Conservation (phyloP, 106 monocot genomes). For the Posidonia australis region DNA sequence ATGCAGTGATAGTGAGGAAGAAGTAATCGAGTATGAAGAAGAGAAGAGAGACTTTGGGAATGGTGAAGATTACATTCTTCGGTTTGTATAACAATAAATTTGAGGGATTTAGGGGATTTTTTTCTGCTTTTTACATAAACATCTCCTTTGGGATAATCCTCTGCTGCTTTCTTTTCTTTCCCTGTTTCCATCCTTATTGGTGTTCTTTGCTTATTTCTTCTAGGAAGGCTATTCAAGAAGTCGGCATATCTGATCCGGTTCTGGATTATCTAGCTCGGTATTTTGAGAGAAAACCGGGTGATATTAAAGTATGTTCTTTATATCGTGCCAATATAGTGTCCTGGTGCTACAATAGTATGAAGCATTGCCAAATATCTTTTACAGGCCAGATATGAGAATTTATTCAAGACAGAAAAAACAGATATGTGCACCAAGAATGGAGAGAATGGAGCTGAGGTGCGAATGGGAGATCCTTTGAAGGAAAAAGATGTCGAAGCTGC, state of each 20-base stretch:
- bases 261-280: slow-evolving; percentile 44
- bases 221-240: slow-evolving; percentile 70
- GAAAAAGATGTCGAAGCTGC: slow-evolving; percentile 96
- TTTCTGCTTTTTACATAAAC: neutral
- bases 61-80: slow-evolving; percentile 80
- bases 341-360: neutral
- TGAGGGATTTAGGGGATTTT: neutral
- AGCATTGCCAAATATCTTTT: slow-evolving; percentile 41
- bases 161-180: neutral
- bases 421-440: slow-evolving; percentile 27
- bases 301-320: slow-evolving; percentile 45
- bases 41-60: slow-evolving; percentile 87
- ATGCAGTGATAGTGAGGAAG: slow-evolving; percentile 98
- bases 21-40: slow-evolving; percentile 83
- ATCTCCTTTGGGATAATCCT: neutral
- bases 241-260: slow-evolving; percentile 53
- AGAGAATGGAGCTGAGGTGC: slow-evolving; percentile 22
- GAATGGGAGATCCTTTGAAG: slow-evolving; percentile 33
- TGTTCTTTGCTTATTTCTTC: neutral
- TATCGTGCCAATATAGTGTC: neutral
- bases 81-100: slow-evolving; percentile 36
- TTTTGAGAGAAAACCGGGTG: slow-evolving; percentile 53
- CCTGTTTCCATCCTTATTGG: neutral
- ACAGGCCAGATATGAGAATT: slow-evolving; percentile 77
- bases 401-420: slow-evolving; percentile 25